A percentile compares a stretch with the other conserved stretches of the same genome.
Conservation (phyloP, 352 stramenopile species). For the Aphanomyces astaci region DNA sequence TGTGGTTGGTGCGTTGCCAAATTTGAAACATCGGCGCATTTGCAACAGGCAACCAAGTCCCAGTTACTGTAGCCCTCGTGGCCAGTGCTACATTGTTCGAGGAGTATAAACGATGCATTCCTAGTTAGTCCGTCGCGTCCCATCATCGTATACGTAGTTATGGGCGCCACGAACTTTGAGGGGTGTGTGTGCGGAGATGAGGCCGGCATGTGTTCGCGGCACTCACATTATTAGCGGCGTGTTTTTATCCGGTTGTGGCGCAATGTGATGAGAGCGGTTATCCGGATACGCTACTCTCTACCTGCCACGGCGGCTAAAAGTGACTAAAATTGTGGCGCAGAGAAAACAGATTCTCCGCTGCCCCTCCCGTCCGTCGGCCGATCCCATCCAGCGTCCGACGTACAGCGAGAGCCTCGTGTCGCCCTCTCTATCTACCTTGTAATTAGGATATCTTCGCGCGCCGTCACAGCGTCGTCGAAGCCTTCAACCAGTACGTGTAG, state of each 20-base stretch:
- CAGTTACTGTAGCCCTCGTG: neutral
- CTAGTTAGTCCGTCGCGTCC: too few relatives aligned
- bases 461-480: neutral
- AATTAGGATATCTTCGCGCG: neutral
- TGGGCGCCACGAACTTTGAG: too few relatives aligned
- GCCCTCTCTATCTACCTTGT: neutral
- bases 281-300: neutral
- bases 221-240: neutral
- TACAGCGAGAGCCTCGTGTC: neutral
- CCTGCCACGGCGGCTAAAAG: neutral
- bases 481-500: neutral
- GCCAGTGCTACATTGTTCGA: neutral
- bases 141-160: too few relatives aligned
- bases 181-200: too few relatives aligned
- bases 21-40: too few relatives aligned
- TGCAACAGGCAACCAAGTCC: neutral
- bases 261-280: neutral
- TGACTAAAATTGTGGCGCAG: slow-evolving; percentile 1
- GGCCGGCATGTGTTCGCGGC: neutral
- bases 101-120: neutral
- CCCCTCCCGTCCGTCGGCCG: neutral
- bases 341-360: neutral
- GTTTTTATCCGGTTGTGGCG: neutral
- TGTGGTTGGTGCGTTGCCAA: too few relatives aligned
- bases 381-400: neutral